phyloP scores from a whole-genome alignment of 2,329 filamentous ascomycete genomes.

The Pseudocercospora pini-densiflorae region DNA sequence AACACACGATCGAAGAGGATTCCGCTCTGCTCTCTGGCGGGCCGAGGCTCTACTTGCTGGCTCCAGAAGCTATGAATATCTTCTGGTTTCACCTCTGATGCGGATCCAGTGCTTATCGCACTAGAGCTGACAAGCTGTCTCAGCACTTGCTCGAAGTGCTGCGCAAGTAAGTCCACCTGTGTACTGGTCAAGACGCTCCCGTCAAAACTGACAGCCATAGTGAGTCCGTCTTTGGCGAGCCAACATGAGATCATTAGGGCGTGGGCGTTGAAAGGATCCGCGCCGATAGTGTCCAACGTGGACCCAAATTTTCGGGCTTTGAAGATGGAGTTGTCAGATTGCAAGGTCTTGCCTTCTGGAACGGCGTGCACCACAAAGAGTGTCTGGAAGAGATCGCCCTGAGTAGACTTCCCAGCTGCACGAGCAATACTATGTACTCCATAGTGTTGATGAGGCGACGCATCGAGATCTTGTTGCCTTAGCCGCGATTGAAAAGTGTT shows the following conservation, averaged over 20 bases:
- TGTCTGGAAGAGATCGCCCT: neutral
- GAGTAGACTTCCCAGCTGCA: neutral
- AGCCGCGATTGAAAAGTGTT: neutral
- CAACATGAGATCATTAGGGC: neutral
- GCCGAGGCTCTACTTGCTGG: neutral
- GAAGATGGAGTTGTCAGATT: neutral
- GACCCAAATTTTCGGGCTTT: neutral
- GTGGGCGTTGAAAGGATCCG: conserved; percentile 9
- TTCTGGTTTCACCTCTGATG: neutral
- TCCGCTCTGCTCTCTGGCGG: neutral
- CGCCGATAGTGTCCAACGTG: neutral
- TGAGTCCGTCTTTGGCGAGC: neutral
- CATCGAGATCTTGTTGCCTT: neutral
- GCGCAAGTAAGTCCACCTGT: conserved; percentile 1
- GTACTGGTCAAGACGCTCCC: conserved; percentile 3
- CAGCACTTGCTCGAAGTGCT: conserved; percentile 3
- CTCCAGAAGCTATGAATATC: conserved; percentile 6
- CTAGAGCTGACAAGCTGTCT: neutral
- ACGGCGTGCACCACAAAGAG: neutral
- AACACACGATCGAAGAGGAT: neutral
- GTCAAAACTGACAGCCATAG: neutral
- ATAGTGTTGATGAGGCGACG: neutral
- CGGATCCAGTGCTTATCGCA: neutral
- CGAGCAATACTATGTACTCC: neutral
- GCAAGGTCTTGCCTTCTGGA: neutral